Conservation (phyloP, 768 basidiomycete species). For the Termitomyces sp. region DNA sequence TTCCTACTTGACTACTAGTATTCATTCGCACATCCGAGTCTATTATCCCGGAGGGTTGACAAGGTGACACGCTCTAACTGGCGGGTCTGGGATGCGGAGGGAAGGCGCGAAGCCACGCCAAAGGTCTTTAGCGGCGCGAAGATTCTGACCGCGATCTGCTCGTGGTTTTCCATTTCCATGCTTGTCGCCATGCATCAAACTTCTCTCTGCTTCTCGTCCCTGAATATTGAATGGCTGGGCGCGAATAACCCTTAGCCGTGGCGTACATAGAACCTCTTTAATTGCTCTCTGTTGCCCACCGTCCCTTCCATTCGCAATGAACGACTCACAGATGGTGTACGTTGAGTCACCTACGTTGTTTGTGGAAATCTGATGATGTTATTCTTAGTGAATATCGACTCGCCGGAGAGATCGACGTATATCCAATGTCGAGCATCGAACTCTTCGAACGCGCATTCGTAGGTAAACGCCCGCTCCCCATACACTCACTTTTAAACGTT, state of each 20-base stretch:
- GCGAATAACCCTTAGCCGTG: constrained; percentile 7
- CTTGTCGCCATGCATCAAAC: constrained; percentile 13
- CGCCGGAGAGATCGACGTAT: not conserved
- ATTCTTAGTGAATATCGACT: not conserved
- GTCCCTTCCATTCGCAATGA: not conserved
- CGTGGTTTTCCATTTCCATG: constrained; percentile 11
- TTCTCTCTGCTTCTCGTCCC: constrained; percentile 10
- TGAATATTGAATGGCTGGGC: constrained; percentile 7
- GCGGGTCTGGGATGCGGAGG: constrained; percentile 1
- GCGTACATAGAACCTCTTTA: constrained; percentile 6
- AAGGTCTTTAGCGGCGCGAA: not conserved
- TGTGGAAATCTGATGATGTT: not conserved
- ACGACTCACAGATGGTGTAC: constrained; percentile 3
- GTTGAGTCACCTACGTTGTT: not conserved
- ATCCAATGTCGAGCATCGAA: constrained; percentile 9
- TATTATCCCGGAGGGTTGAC: constrained; percentile 1
- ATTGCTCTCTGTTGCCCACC: not conserved
- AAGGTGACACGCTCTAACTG: not conserved
- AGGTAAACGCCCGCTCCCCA: not conserved
- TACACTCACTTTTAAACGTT: not conserved
- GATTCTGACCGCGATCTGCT: constrained; percentile 3
- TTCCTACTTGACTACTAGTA: not conserved
- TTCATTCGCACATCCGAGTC: not conserved
- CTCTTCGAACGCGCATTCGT: constrained; percentile 15
- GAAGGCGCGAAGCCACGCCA: constrained; percentile 2